Conservation (phyloP, 129 eudicot species). For the Oenanthe sinensis region DNA sequence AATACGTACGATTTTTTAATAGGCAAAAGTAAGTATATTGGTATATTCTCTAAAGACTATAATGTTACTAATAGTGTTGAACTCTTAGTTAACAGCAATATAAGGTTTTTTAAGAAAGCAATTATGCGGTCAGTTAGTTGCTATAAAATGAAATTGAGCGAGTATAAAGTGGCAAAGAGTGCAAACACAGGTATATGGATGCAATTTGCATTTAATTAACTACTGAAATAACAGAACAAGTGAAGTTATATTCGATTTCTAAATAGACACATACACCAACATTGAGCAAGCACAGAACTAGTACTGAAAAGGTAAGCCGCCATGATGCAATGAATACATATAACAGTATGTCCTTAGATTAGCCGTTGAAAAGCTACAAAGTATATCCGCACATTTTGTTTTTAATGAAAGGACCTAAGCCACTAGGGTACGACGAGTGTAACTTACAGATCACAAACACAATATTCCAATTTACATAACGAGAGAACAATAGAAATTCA, state of each 20-base stretch:
- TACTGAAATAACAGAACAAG: neutral
- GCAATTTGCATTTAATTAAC: neutral
- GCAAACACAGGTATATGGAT: neutral
- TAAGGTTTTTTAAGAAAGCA: neutral
- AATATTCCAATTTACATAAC: no score
- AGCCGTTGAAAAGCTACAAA: neutral
- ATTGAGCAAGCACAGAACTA: neutral
- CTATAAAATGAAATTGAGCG: neutral
- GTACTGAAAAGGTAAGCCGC: neutral
- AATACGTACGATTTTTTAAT: no score
- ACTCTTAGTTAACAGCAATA: no score
- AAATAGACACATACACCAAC: neutral
- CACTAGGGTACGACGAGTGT: neutral
- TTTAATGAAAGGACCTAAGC: neutral
- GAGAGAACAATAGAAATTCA: neutral
- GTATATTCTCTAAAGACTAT: no score
- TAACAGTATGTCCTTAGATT: neutral
- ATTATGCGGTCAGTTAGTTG: neutral
- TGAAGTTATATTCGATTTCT: no score
- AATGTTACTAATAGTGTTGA: no score
- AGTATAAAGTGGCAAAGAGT: neutral
- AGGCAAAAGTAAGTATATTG: no score
- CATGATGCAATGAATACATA: neutral
- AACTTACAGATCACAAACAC: neutral
- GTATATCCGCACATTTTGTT: neutral